A percentile compares a stretch with the other conserved stretches of the same genome.
Evolutionary conservation across 306 rosid genomes (phyloP).

Genomic region (Cucurbita moschata): DNA sequence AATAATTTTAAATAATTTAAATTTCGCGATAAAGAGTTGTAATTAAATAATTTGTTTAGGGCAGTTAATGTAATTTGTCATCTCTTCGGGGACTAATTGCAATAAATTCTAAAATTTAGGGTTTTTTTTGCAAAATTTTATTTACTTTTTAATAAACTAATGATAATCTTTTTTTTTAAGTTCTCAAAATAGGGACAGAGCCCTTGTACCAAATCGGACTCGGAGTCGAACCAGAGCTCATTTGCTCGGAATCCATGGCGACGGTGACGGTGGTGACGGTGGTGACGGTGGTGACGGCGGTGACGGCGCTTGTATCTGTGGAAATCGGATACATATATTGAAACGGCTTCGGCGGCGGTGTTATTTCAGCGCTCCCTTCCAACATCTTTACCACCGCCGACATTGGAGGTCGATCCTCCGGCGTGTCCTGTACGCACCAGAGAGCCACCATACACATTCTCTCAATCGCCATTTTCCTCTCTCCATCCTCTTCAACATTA

Average conservation of each 20-base stretch:
- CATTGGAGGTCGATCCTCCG: constrained; percentile 31
- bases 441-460: constrained; percentile 32
- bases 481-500: constrained; percentile 19
- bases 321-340: neutral
- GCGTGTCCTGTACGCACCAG: constrained; percentile 33
- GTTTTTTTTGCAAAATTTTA: too few species aligned
- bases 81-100: too few species aligned
- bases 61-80: too few species aligned
- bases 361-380: constrained; percentile 36
- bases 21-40: too few species aligned
- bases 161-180: neutral
- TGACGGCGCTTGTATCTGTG: neutral
- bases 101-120: too few species aligned
- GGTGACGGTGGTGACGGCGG: neutral
- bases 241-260: neutral
- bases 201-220: neutral
- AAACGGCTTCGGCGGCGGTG: constrained; percentile 24
- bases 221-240: neutral
- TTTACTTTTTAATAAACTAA: too few species aligned
- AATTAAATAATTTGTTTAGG: too few species aligned
- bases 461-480: constrained; percentile 10
- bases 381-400: constrained; percentile 36
- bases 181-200: neutral
- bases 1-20: too few species aligned
- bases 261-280: neutral